Conservation (phyloP, 805 yeast species). For the Barnettozyma vustinii region DNA sequence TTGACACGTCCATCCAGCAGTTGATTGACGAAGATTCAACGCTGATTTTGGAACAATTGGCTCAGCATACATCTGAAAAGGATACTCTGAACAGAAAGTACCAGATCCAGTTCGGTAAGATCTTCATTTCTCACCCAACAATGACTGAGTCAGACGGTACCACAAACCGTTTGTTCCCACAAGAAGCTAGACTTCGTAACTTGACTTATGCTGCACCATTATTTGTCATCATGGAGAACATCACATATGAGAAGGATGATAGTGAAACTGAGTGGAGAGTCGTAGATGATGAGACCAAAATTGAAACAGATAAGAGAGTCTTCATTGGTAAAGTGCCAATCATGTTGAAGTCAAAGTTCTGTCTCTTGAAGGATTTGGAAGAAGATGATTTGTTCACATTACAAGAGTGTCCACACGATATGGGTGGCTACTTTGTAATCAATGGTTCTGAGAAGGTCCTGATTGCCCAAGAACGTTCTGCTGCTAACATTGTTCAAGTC, state of each 20-base stretch:
- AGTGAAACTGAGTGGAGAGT: slow-evolving; percentile 59
- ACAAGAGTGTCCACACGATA: slow-evolving; percentile 98
- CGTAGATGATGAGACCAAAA: slow-evolving; percentile 49
- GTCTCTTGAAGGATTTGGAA: slow-evolving; percentile 83
- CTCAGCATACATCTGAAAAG: slow-evolving; percentile 89
- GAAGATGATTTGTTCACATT: slow-evolving; percentile 93
- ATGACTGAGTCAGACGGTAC: slow-evolving; percentile 99
- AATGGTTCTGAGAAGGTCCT: slow-evolving; percentile 98
- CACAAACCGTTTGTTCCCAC: slow-evolving; percentile 98
- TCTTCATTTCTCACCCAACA: slow-evolving; percentile 92
- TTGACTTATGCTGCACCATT: slow-evolving; percentile 94
- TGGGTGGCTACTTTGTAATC: slow-evolving; percentile 98
- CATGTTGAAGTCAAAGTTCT: slow-evolving; percentile 94
- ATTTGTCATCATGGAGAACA: slow-evolving; percentile 92
- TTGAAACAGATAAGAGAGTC: slow-evolving; percentile 73
- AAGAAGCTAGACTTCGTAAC: slow-evolving; percentile 95
- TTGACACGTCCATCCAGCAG: slow-evolving; percentile 94
- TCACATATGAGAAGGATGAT: slow-evolving; percentile 80
- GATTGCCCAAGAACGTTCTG: slow-evolving; percentile 97
- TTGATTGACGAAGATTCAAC: slow-evolving; percentile 94
- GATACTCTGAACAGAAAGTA: slow-evolving; percentile 90
- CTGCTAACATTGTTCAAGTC: slow-evolving; percentile 98
- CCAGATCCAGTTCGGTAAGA: slow-evolving; percentile 96
- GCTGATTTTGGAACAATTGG: slow-evolving; percentile 93
- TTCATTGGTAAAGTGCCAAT: slow-evolving; percentile 96